A percentile compares a stretch with the other conserved stretches of the same genome.
These are phyloP conservation scores for Taphrina populina DNA, from an alignment of 1,139 yeast genomes.

Conservation along the genomic window DNA sequence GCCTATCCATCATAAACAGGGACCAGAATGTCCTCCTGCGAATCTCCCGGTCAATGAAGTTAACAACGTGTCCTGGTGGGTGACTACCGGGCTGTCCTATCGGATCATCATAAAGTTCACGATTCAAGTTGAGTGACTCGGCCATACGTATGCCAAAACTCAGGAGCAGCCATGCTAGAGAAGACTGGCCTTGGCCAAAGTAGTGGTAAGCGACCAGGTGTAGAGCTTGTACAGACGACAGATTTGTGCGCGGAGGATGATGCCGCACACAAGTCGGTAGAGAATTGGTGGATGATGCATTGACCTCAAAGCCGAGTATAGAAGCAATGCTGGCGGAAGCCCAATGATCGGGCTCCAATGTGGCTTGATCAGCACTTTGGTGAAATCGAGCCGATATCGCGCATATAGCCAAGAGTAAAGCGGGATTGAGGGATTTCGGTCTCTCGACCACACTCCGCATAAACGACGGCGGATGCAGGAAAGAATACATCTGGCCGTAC, in stretches of 20 bases:
- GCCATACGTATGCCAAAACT: conserved; percentile 48
- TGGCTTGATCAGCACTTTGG: conserved; percentile 43
- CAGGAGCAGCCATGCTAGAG: conserved; percentile 46
- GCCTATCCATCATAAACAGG: conserved; percentile 45
- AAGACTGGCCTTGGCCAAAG: conserved; percentile 45
- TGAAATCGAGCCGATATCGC: conserved; percentile 46
- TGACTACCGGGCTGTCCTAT: conserved; percentile 36
- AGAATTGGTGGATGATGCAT: too few species aligned
- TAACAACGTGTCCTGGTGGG: neutral
- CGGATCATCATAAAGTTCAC: conserved; percentile 42
- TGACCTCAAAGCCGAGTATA: neutral
- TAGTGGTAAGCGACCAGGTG: conserved; percentile 46
- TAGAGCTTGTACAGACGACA: conserved; percentile 47
- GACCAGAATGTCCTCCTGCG: conserved; percentile 48
- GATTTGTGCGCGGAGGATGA: too few species aligned
- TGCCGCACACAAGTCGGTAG: too few species aligned
- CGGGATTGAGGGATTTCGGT: conserved; percentile 42
- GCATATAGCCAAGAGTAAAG: conserved; percentile 46
- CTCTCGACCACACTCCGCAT: conserved; percentile 42
- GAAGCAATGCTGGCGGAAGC: conserved; percentile 6
- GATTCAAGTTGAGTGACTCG: conserved; percentile 44
- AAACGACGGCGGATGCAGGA: conserved; percentile 46
- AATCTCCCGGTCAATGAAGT: conserved; percentile 45
- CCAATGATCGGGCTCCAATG: conserved; percentile 35
- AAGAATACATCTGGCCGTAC: conserved; percentile 47